Evolutionary conservation across 176 grass and related monocot genomes (phyloP), one percentile per base, ranked within the genome.

Genomic region (Panicum miliaceum): DNA sequence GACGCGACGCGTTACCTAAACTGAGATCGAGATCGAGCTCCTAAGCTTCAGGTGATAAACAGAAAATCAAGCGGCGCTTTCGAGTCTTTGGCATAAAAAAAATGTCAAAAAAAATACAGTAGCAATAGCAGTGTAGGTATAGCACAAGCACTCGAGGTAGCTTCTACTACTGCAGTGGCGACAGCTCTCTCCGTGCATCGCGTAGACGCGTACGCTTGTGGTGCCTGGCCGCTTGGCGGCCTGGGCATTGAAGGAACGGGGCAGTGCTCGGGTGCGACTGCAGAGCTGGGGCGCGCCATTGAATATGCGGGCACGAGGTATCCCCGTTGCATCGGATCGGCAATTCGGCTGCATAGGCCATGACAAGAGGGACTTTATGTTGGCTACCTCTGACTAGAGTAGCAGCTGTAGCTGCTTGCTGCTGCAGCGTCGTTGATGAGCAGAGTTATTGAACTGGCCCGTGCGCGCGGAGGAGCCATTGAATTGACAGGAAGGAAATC

Each of bases 401-500:
- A 12, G 38, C 26, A 14, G 10, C 10, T 50, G 40, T 12, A 25
- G 12, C 40, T 59, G 73, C 51, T 12, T 32, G 29, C 29, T 3
- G 42, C 15, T 16, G 43, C 22, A 0, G 5, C 20, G 23, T 40
- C 2, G 63, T 46, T 46, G 54, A n/a, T 53, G 14, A 0, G 64
- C 64, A 0, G 34, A 81, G 70, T 75, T 50, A 61, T 61, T 22
- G 40, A 60, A 29, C 51, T 62, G 4, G 2, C 20, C 62, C 7
- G 15, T 16, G 58, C 22, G 7, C 20, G 18, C 56, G 18, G 52
- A 42, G 38, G 15, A 15, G 32, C 2, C 80, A 71, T 71, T 77
- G 62, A 83, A 83, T 54, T 71, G 64, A 7, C 7, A 12, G 73
- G 54, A 83, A 72, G 40, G 12, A 4, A 3, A 32, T 38, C 58